Evolutionary conservation across 768 basidiomycete genomes (phyloP).

Genomic region (Hygrophoropsis aurantiaca): DNA sequence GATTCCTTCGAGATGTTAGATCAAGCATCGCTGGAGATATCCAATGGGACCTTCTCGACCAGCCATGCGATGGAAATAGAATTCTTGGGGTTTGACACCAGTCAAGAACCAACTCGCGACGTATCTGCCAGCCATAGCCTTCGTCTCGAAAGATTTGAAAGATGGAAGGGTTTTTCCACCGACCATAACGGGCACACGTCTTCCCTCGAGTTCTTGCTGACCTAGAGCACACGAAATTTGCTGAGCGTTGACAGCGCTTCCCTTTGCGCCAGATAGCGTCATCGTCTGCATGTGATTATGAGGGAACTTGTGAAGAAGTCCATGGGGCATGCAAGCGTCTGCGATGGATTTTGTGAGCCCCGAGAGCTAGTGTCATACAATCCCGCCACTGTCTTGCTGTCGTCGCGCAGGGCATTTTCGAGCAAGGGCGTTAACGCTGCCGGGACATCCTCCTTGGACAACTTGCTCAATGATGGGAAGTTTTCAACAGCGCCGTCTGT

Average conservation of each 20-base stretch:
- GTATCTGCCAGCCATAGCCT: conserved; percentile 96
- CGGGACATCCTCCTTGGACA: conserved; percentile 53
- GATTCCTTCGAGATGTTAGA: conserved; percentile 97
- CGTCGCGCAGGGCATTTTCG: conserved; percentile 91
- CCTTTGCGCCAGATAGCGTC: conserved; percentile 98
- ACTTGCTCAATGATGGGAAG: conserved; percentile 69
- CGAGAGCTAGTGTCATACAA: conserved; percentile 83
- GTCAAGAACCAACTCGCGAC: conserved; percentile 98
- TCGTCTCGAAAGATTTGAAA: conserved; percentile 97
- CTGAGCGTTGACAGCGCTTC: conserved; percentile 93
- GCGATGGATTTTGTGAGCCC: conserved; percentile 90
- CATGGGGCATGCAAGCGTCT: conserved; percentile 81
- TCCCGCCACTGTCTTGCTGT: conserved; percentile 96
- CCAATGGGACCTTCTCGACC: conserved; percentile 98
- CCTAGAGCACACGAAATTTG: conserved; percentile 98
- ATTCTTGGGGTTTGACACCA: conserved; percentile 96
- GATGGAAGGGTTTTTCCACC: conserved; percentile 98
- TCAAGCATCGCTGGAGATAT: conserved; percentile 97
- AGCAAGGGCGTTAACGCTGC: conserved; percentile 64
- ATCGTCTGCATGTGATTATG: conserved; percentile 99
- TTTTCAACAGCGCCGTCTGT: conserved; percentile 88
- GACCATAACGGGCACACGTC: conserved; percentile 98
- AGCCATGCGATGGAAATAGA: conserved; percentile 99
- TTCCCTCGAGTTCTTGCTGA: conserved; percentile 97
- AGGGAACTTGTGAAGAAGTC: conserved; percentile 90